A percentile compares a stretch with the other conserved stretches of the same genome.
Conservation (phyloP, 2,329 filamentous ascomycete species). For the Exophiala oligosperma region DNA sequence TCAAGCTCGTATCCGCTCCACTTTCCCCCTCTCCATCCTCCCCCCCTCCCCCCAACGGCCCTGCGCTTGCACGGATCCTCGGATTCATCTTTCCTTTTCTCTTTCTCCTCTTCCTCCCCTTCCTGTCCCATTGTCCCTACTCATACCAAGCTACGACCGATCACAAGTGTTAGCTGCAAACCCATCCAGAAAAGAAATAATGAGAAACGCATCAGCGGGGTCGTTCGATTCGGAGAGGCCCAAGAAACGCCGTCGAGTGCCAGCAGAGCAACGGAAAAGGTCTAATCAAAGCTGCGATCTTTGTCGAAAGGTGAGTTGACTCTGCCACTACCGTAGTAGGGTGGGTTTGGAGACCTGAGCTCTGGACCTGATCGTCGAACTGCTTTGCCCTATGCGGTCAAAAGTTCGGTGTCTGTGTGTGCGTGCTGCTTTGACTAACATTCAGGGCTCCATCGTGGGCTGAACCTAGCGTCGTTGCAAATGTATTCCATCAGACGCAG, state of each 20-base stretch:
- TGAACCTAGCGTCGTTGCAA: not conserved
- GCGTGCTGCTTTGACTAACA: not conserved
- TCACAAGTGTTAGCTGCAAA: no score
- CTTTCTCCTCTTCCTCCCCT: not conserved
- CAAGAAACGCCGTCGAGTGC: not conserved
- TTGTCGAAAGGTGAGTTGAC: not conserved
- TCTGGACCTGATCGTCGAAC: no score
- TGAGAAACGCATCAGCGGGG: not conserved
- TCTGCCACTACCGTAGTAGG: not conserved
- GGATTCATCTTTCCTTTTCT: not conserved
- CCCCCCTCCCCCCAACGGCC: no score
- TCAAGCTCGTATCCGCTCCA: not conserved
- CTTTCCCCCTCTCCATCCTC: not conserved
- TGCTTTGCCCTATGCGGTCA: no score
- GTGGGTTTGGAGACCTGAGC: no score
- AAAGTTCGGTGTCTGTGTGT: no score
- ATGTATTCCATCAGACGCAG: not conserved
- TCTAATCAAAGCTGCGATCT: conserved; percentile 1
- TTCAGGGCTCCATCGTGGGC: not conserved
- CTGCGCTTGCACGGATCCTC: not conserved
- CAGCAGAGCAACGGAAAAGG: not conserved
- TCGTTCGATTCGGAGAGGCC: not conserved
- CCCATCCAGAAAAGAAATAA: no score
- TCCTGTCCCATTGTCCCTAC: not conserved
- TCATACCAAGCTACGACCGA: not conserved